Base-by-base conservation (phyloP, 1,139 yeast genomes). In the Kodamaea plutei region DNA sequence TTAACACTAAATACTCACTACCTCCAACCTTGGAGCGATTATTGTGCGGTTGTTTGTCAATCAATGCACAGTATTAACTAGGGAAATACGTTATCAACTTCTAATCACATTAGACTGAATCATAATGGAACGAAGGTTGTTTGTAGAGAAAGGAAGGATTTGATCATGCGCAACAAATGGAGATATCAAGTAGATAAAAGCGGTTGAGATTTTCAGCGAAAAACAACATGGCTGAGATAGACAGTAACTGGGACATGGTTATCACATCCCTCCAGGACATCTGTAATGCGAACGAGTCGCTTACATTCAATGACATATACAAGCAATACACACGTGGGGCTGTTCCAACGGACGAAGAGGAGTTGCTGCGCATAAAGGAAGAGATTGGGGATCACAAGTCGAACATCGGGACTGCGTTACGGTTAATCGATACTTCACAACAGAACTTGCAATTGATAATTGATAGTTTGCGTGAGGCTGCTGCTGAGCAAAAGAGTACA, bases 241-340 rank as follows among this genome's bases (percentile, higher is more conserved):
- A 72, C 28, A 79, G 84, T 1, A 72, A 76, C 46, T 81, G 89
- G 89, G 84, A 78, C 46, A 69, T 74, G 23, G 77, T 79, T 6
- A 62, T 77, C 9, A 69, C 84, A 5, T 76, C 83, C 2, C 60
- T 81, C 16, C 88, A 80, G 49, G 88, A 80, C 43, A 68, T 79
- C 10, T 76, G 78, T 52, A 79, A 73, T 40, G 64, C 76, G 26
- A 78, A 79, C 45, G 84, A 76, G 43, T 63, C 71, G 10, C 52
- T 63, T 5, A 51, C 71, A 3, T 73, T 80, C 36, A 81, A 79
- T 40, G 68, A 66, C 33, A 49, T 64, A 17, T 58, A 60, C 40
- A 50, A 48, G 18, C 43, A 58, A 27, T 47, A 60, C 28, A 45
- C 51, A 15, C 39, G 52, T 6, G 55, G 52, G 5, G 34, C 31